Evolutionary conservation across 2,329 filamentous ascomycete genomes (phyloP).

Genomic region (Talaromyces piceae): DNA sequence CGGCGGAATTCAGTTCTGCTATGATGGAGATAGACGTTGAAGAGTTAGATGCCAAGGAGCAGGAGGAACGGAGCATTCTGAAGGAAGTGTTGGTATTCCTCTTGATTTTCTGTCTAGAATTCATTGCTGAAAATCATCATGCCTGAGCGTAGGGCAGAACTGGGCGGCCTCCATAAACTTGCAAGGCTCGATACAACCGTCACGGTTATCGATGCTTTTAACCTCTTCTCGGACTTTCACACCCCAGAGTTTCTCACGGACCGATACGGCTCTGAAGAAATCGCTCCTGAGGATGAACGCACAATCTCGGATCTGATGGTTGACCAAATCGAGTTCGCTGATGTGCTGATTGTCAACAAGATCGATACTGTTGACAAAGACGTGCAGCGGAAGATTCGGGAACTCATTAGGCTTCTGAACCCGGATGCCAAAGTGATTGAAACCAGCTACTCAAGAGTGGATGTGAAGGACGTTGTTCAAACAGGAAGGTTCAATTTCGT

Average conservation of each 20-base stretch:
- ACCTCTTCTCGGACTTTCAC: slow-evolving; percentile 64
- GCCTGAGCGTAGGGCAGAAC: slow-evolving; percentile 35
- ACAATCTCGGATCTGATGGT: slow-evolving; percentile 70
- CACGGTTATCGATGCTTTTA: slow-evolving; percentile 66
- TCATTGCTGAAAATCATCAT: slow-evolving; percentile 7
- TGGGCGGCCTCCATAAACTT: slow-evolving; percentile 59
- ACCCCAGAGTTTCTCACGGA: slow-evolving; percentile 61
- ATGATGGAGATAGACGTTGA: slow-evolving; percentile 44
- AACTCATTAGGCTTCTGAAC: slow-evolving; percentile 56
- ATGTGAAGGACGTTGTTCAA: slow-evolving; percentile 57
- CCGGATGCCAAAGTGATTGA: slow-evolving; percentile 59
- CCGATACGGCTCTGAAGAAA: slow-evolving; percentile 52
- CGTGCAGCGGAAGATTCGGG: slow-evolving; percentile 42
- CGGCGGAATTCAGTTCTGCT: slow-evolving; percentile 44
- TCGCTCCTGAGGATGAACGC: slow-evolving; percentile 60
- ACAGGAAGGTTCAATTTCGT: slow-evolving; percentile 60
- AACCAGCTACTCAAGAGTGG: slow-evolving; percentile 51
- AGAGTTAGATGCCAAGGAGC: slow-evolving; percentile 27
- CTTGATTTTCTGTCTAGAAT: slow-evolving; percentile 12
- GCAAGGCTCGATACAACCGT: slow-evolving; percentile 63
- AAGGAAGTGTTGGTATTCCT: slow-evolving; percentile 37
- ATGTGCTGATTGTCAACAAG: slow-evolving; percentile 67
- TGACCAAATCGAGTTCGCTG: slow-evolving; percentile 70
- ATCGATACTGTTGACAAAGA: slow-evolving; percentile 51
- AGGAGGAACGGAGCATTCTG: slow-evolving; percentile 37